Evolutionary conservation across 331 rosid species (phyloP), one percentile per base, ranked within the genome.

Genomic region (Saraca asoca): DNA sequence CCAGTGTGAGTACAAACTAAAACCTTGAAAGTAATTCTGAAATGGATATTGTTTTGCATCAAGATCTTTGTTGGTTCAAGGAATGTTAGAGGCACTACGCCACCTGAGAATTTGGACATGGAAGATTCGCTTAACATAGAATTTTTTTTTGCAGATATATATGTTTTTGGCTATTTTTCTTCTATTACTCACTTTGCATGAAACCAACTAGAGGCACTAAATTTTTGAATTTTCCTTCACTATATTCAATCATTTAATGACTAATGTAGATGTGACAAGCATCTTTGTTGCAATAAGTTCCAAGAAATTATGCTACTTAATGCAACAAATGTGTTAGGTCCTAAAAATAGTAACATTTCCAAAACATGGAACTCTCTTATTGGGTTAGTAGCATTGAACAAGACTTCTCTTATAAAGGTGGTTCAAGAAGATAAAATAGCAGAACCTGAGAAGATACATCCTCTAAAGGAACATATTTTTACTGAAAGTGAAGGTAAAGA

Each of bases 41-140:
- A 60, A 46, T 74, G 66, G 17, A 34, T 67, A n/a, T 51, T 62
- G 24, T 79, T 19, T 3, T 66, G 58, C 37, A 58, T 3, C 18
- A 91, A 96, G 91, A 72, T 88, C 68, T 88, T 83, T 67, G 90
- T 81, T 58, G 81, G 96, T 88, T 84, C 97, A 2, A 88, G 97
- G 96, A 91, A 88, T 72, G 87, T 91, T 46, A 96, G 96, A 51
- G 96, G 96, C 69, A 62, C 81, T 75, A 80, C 80, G 72, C 96
- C 97, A 38, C 85, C 82, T 19, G 69, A 82, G 59, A 80, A 85
- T 73, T 77, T 88, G 80, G 64, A 81, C 49, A 64, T 88, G 71
- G 85, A 79, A 57, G 91, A 78, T 54, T 88, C 88, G 96, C 70
- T 91, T 8, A 85, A 88, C 35, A 73, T 76, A 10, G 38, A 59